Conservation (phyloP, 148 eudicot species). For the Cornus kousa region DNA sequence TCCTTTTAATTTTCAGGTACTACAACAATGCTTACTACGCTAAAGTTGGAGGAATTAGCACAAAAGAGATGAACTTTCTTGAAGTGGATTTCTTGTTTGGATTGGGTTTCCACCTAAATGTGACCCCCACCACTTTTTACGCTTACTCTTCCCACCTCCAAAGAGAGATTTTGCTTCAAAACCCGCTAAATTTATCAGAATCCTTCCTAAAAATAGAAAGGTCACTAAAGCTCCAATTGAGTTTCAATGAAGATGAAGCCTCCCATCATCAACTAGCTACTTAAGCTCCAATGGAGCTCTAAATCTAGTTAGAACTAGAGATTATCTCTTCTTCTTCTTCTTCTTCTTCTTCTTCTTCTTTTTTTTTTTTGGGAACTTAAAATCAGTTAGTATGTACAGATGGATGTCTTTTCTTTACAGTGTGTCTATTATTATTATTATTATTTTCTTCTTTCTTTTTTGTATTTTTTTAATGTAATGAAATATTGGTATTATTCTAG, state of each 20-base stretch:
- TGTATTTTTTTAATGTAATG: too few species aligned
- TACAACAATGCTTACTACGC: slow-evolving; percentile 71
- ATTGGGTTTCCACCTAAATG: slow-evolving; percentile 52
- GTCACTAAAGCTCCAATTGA: slow-evolving; percentile 25
- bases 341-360: neutral
- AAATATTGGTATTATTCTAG: neutral
- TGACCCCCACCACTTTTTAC: slow-evolving; percentile 53
- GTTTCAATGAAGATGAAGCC: slow-evolving; percentile 38
- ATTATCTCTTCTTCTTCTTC: neutral
- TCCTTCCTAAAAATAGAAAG: slow-evolving; percentile 14
- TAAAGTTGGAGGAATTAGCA: slow-evolving; percentile 61
- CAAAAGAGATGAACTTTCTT: slow-evolving; percentile 53
- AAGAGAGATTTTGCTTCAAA: slow-evolving; percentile 38
- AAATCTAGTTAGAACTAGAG: slow-evolving; percentile 3
- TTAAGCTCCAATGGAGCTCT: neutral
- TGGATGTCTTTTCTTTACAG: slow-evolving; percentile 1
- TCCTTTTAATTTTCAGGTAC: slow-evolving; percentile 32
- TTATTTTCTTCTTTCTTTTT: too few species aligned
- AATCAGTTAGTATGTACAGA: slow-evolving; percentile 1
- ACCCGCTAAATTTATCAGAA: slow-evolving; percentile 18
- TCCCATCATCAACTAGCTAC: slow-evolving; percentile 21
- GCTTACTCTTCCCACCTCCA: slow-evolving; percentile 39
- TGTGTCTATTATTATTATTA: neutral
- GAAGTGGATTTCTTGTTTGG: slow-evolving; percentile 66
- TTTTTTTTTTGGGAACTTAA: neutral